These are phyloP conservation scores for Sporothrix protearum DNA, from an alignment of 2,329 filamentous ascomycete genomes.

Conservation along the genomic window DNA sequence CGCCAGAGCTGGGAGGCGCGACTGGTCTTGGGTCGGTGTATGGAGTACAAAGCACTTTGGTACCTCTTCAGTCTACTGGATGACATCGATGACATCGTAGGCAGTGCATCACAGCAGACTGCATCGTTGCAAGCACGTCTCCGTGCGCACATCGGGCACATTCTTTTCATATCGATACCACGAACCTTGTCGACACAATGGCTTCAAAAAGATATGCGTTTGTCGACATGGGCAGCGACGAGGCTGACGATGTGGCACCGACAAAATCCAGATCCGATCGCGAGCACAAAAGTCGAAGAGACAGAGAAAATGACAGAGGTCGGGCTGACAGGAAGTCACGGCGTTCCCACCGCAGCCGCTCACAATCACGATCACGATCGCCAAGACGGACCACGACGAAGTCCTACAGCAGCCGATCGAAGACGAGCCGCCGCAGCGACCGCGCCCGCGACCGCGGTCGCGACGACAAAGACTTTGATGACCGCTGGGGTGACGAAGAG, in stretches of 20 bases:
- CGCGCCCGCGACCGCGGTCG: conserved; percentile 34
- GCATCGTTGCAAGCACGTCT: not conserved
- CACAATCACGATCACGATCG: conserved; percentile 30
- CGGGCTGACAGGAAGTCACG: conserved; percentile 34
- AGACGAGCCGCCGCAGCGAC: conserved; percentile 39
- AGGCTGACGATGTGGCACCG: conserved; percentile 36
- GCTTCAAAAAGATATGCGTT: conserved; percentile 61
- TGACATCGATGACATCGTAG: not conserved
- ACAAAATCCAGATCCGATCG: conserved; percentile 26
- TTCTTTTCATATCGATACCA: not conserved
- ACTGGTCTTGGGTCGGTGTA: not conserved
- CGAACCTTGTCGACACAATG: conserved; percentile 26
- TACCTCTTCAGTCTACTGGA: too few species aligned
- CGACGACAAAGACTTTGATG: conserved; percentile 56
- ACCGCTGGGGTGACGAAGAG: conserved; percentile 80
- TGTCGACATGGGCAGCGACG: conserved; percentile 63
- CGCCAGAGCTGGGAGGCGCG: not conserved
- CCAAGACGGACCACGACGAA: conserved; percentile 33
- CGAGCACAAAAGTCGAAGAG: conserved; percentile 46
- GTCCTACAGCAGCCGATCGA: conserved; percentile 38
- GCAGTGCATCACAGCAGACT: not conserved
- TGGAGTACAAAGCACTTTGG: too few species aligned
- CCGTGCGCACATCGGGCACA: not conserved
- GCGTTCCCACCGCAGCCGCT: conserved; percentile 31
- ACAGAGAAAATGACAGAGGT: conserved; percentile 39